phyloP scores from a whole-genome alignment of 495 filamentous ascomycete genomes.

The Talaromyces wortmannii region DNA sequence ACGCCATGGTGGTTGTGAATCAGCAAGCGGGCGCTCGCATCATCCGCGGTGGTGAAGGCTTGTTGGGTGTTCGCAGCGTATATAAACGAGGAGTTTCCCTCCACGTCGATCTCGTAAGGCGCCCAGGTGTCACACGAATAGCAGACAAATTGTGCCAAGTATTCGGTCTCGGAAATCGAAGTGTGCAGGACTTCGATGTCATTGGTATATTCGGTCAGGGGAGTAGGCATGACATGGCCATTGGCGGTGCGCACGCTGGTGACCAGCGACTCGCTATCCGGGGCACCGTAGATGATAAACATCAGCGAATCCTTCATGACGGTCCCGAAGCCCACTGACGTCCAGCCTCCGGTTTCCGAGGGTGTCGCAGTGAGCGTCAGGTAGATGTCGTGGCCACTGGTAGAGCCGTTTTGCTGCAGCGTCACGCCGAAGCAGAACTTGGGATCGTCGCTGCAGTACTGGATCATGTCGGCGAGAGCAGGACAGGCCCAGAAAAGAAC shows the following conservation, averaged over 20 bases:
- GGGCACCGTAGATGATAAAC: conserved; percentile 6
- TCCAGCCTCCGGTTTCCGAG: conserved; percentile 2
- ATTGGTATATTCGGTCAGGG: neutral
- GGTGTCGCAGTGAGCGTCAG: conserved; percentile 2
- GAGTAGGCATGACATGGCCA: conserved; percentile 4
- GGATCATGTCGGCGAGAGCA: neutral
- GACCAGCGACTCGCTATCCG: neutral
- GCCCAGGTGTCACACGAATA: conserved; percentile 3
- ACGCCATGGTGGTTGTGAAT: neutral
- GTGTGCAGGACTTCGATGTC: conserved; percentile 1
- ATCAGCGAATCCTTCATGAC: conserved; percentile 5
- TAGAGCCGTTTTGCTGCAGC: neutral
- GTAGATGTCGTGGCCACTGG: neutral
- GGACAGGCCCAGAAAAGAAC: neutral
- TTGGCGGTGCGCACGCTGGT: conserved; percentile 3
- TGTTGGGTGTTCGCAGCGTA: conserved; percentile 3
- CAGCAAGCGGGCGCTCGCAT: neutral
- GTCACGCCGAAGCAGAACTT: conserved; percentile 2
- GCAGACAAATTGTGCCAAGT: neutral
- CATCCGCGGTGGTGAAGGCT: conserved; percentile 5
- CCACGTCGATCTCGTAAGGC: neutral
- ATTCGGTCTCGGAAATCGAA: neutral
- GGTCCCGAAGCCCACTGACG: neutral
- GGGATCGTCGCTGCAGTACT: conserved; percentile 1
- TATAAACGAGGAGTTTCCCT: neutral